These are phyloP conservation scores for Vitis hybrid DNA, from an alignment of 177 flowering plant genomes.

Conservation along the genomic window DNA sequence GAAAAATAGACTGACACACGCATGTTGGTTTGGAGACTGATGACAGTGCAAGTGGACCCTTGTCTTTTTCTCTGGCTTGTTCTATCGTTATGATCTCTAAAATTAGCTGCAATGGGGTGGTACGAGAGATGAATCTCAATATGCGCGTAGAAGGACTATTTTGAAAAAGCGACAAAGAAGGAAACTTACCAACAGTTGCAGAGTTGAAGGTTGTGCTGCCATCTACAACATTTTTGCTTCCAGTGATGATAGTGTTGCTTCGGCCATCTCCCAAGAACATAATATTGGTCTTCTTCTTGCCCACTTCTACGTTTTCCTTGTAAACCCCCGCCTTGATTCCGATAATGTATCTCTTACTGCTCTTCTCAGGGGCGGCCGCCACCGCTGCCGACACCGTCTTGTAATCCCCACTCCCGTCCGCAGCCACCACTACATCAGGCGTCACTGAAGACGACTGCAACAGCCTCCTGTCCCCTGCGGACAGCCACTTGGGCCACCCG, in stretches of 20 bases:
- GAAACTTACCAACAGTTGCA: conserved; percentile 83
- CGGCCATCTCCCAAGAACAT: conserved; percentile 91
- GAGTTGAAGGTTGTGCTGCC: conserved; percentile 93
- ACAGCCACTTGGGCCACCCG: conserved; percentile 82
- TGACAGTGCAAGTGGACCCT: no score
- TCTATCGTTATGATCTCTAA: no score
- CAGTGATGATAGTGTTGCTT: conserved; percentile 74
- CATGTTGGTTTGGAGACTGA: no score
- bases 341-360: conserved; percentile 64
- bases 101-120: no score
- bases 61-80: no score
- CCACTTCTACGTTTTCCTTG: conserved; percentile 75
- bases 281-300: conserved; percentile 64
- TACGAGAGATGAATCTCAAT: not conserved
- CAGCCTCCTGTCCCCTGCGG: conserved; percentile 67
- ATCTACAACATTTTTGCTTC: conserved; percentile 55
- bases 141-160: not conserved
- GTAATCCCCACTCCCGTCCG: conserved; percentile 79
- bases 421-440: conserved; percentile 74
- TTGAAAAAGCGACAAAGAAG: not conserved
- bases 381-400: conserved; percentile 74
- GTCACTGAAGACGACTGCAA: conserved; percentile 53
- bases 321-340: conserved; percentile 83
- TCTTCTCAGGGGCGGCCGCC: conserved; percentile 68
- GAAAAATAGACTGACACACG: no score